Evolutionary conservation across 2,329 filamentous ascomycete genomes (phyloP), one percentile per base, ranked within the genome.

Genomic region (Pseudogymnoascus verrucosus): DNA sequence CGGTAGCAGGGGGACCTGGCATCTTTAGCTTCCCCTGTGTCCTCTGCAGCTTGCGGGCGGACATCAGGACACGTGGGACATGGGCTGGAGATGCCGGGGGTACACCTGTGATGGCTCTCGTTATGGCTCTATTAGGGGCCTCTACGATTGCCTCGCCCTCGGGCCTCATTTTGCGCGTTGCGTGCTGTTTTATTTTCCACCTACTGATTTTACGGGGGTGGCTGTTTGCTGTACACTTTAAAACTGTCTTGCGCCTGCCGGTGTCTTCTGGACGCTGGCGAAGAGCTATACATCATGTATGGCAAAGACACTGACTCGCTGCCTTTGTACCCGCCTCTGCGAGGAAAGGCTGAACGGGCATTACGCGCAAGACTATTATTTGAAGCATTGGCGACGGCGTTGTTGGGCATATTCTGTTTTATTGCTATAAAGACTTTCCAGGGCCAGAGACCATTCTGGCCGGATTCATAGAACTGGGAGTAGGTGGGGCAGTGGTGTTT

Each of bases 1-100:
- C 69, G 70, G 69, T 74, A 74, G 71, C 70, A 67, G 67, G 72
- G 78, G 79, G 75, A 71, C 68, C 69, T 69, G 70, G 69, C 66
- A 69, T 73, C 65, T 66, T 57, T 42, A 72, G 70, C 64, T 65
- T 67, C 65, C 62, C 60, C 66, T 19, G 14, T 36, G 44, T 34
- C 19, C 40, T 44, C 19, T 59, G 8, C 19, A 16, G 51, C 51
- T 59, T 21, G 40, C 16, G 40, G n/a, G 40, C 40, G 4, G 40
- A 44, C 19, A 63, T 23, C 44, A 40, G 34, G 26, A 37, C 8
- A 16, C 40, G 26, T 21, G 28, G 36, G 28, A 36, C 11, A 12
- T 14, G 37, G 39, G 31, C 19, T 31, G 40, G 47, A 34, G 61
- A 51, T 51, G 36, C 23, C 11, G 16, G 34, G 14, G 23, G 8